phyloP scores from a whole-genome alignment of 805 yeast genomes.

The Yamadazyma sp. region DNA sequence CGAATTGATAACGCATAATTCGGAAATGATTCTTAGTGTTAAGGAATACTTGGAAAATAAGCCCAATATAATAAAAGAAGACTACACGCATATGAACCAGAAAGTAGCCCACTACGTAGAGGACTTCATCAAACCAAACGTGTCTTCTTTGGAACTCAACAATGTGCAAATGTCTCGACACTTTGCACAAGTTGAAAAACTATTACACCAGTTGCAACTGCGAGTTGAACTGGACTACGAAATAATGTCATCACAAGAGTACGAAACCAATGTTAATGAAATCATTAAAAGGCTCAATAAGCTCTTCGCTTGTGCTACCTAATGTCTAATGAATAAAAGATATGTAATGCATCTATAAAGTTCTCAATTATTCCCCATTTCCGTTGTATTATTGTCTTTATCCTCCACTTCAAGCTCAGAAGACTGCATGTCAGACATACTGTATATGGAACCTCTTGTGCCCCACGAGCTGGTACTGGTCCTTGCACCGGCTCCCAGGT shows the following conservation, averaged over 20 bases:
- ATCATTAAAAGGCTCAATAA: background rate
- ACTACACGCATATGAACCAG: conserved; percentile 11
- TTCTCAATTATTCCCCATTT: too few relatives aligned
- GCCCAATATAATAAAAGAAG: conserved; percentile 18
- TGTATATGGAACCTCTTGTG: conserved; percentile 3
- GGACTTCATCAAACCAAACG: conserved; percentile 4
- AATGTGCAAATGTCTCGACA: conserved; percentile 10
- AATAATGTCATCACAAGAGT: conserved; percentile 10
- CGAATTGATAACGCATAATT: conserved; percentile 34
- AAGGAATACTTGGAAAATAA: conserved; percentile 28
- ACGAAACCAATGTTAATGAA: conserved; percentile 16
- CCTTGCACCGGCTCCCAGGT: conserved; percentile 3
- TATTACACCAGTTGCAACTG: conserved; percentile 5
- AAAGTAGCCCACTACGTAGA: conserved; percentile 10
- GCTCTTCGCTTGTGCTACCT: too few relatives aligned
- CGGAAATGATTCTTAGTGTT: conserved; percentile 33
- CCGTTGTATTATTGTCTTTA: too few relatives aligned
- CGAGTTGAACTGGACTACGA: conserved; percentile 1
- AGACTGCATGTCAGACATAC: background rate
- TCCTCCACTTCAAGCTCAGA: too few relatives aligned
- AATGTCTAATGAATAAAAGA: too few relatives aligned
- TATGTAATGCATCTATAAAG: too few relatives aligned
- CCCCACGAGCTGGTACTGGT: background rate
- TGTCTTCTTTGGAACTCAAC: conserved; percentile 10
- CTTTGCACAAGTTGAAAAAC: conserved; percentile 6